Conservation (phyloP, 768 basidiomycete genomes). For the Mycena albidolilacea region DNA sequence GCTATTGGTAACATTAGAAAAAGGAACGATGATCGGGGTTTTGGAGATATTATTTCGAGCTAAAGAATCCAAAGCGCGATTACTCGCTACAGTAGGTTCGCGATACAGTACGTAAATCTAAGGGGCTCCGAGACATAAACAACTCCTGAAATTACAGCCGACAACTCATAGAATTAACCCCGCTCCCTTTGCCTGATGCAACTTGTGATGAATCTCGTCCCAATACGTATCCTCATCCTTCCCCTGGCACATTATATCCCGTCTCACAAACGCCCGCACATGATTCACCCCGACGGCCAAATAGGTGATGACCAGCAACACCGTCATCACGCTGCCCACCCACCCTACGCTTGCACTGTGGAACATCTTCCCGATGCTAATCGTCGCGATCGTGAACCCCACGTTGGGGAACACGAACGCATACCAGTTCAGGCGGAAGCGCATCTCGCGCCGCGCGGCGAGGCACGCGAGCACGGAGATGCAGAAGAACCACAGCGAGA, state of each 20-base stretch:
- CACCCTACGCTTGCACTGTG: background rate
- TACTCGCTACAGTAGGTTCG: no score
- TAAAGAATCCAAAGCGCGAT: no score
- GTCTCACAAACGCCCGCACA: background rate
- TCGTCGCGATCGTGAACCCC: conserved; percentile 13
- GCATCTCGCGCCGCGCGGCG: conserved; percentile 1
- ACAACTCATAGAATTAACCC: no score
- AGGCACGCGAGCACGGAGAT: conserved; percentile 12
- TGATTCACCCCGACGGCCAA: background rate
- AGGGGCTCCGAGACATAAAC: no score
- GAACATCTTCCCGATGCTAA: conserved; percentile 16
- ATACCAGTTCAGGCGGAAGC: conserved; percentile 15
- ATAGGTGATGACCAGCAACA: conserved; percentile 11
- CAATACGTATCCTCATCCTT: conserved; percentile 20
- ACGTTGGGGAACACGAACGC: conserved; percentile 25
- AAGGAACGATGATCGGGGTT: no score
- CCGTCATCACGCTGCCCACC: conserved; percentile 13
- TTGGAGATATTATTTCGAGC: no score
- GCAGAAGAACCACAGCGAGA: conserved; percentile 16
- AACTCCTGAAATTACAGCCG: no score
- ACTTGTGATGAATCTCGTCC: conserved; percentile 1
- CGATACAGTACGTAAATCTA: no score
- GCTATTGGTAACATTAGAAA: no score
- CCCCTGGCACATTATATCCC: conserved; percentile 17
- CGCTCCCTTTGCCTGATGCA: background rate